These are phyloP conservation scores for Cladosporium austrohemisphaericum DNA, from an alignment of 2,329 filamentous ascomycete genomes.

Conservation along the genomic window DNA sequence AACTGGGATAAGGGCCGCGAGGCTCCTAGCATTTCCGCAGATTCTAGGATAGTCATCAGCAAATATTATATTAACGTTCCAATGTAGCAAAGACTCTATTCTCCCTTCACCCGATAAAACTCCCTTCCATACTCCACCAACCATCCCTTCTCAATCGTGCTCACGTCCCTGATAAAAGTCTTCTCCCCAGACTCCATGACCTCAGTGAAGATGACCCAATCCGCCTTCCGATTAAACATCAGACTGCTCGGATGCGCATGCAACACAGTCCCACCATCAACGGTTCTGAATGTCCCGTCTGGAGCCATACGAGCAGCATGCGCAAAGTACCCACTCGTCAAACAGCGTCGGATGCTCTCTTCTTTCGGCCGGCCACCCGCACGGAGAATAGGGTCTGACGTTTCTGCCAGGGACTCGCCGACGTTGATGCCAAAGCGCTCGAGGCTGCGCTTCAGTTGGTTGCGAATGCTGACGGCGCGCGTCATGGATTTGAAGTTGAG, in stretches of 20 bases:
- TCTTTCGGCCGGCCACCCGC: conserved; percentile 48
- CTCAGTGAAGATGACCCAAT: conserved; percentile 96
- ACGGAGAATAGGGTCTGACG: conserved; percentile 27
- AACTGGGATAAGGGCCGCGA: no score
- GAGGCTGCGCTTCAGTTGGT: conserved; percentile 80
- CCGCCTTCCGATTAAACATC: conserved; percentile 94
- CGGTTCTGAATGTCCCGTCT: conserved; percentile 82
- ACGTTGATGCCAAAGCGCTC: conserved; percentile 75
- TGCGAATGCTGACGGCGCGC: conserved; percentile 78
- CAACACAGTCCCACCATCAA: conserved; percentile 73
- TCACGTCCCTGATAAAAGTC: conserved; percentile 85
- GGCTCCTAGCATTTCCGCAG: no score
- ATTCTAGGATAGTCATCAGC: no score
- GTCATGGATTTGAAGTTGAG: conserved; percentile 83
- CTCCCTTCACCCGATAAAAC: conserved; percentile 64
- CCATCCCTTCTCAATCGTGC: conserved; percentile 93
- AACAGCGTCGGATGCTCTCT: conserved; percentile 76
- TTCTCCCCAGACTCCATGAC: conserved; percentile 85
- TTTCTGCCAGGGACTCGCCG: conserved; percentile 56
- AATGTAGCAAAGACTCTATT: no score
- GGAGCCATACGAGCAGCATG: conserved; percentile 91
- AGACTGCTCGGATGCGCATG: conserved; percentile 88
- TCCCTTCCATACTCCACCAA: conserved; percentile 81
- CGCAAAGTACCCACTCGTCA: conserved; percentile 87
- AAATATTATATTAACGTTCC: no score